phyloP scores from a whole-genome alignment of 371 early-diverging fungal genomes.

The Lichtheimia corymbifera region DNA sequence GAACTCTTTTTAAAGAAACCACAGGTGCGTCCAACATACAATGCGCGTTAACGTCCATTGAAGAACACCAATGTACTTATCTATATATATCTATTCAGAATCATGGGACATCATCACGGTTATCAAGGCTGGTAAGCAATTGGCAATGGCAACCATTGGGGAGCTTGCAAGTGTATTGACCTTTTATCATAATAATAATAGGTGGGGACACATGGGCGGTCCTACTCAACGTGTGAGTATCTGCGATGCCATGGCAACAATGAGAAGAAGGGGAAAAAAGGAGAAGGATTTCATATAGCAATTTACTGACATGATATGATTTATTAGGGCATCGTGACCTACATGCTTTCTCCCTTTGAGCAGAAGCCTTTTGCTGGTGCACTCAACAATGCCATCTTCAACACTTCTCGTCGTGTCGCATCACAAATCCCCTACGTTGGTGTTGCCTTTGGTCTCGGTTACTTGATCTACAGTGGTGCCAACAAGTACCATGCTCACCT shows the following conservation, averaged over 20 bases:
- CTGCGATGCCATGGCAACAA: not conserved
- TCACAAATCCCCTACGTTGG: constrained; percentile 77
- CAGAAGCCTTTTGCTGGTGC: constrained; percentile 79
- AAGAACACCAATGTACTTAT: no score
- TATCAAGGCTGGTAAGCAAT: constrained; percentile 43
- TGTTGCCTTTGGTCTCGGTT: constrained; percentile 65
- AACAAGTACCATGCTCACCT: constrained; percentile 67
- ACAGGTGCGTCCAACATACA: no score
- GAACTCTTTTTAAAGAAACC: no score
- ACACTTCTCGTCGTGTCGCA: constrained; percentile 74
- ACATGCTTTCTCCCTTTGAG: constrained; percentile 79
- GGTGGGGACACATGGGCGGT: constrained; percentile 80
- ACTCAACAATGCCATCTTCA: constrained; percentile 73
- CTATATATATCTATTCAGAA: no score
- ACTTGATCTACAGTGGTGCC: constrained; percentile 63
- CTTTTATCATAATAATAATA: constrained; percentile 5
- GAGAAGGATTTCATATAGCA: constrained; percentile 1
- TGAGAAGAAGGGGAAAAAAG: not conserved
- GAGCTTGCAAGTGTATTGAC: not conserved
- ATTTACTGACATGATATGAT: not conserved
- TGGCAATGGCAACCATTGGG: not conserved
- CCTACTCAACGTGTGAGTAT: constrained; percentile 63
- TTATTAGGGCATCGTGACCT: constrained; percentile 68
- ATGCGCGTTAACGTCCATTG: no score
- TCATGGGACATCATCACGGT: no score